phyloP scores from a whole-genome alignment of 257 asterid species.

The Petunia secreta region DNA sequence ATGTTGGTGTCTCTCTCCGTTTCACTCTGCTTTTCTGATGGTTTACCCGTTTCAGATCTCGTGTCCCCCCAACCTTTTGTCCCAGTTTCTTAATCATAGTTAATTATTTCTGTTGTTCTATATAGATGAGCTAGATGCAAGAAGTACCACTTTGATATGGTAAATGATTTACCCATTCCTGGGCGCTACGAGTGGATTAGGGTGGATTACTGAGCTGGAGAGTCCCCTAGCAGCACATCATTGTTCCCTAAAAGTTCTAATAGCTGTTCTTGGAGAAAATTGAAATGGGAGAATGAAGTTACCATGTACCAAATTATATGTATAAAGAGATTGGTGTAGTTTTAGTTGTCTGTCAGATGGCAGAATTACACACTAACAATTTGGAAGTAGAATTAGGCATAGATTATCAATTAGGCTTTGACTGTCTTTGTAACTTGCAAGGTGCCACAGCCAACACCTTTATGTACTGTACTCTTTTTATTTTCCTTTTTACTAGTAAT shows the following conservation, averaged over 20 bases:
- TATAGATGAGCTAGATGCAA: background rate
- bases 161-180: slow-evolving; percentile 55
- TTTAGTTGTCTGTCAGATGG: slow-evolving; percentile 23
- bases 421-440: slow-evolving; percentile 15
- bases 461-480: background rate
- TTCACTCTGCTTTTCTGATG: too few species aligned
- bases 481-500: background rate
- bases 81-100: too few species aligned
- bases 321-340: slow-evolving; percentile 21
- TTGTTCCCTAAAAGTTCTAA: background rate
- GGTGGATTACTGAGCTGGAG: slow-evolving; percentile 35
- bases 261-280: background rate
- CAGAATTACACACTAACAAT: slow-evolving; percentile 26
- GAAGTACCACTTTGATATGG: slow-evolving; percentile 76
- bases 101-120: too few species aligned
- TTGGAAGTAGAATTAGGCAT: slow-evolving; percentile 18
- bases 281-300: background rate
- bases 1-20: too few species aligned
- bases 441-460: slow-evolving; percentile 18
- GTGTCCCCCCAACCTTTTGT: too few species aligned
- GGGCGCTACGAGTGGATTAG: slow-evolving; percentile 89
- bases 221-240: background rate
- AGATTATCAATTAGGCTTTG: slow-evolving; percentile 21
- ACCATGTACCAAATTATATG: background rate
- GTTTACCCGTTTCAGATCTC: too few species aligned